Evolutionary conservation across 106 monocot species (phyloP), one percentile per base, ranked within the genome.

Genomic region (Dendrobium chrysotoxum): DNA sequence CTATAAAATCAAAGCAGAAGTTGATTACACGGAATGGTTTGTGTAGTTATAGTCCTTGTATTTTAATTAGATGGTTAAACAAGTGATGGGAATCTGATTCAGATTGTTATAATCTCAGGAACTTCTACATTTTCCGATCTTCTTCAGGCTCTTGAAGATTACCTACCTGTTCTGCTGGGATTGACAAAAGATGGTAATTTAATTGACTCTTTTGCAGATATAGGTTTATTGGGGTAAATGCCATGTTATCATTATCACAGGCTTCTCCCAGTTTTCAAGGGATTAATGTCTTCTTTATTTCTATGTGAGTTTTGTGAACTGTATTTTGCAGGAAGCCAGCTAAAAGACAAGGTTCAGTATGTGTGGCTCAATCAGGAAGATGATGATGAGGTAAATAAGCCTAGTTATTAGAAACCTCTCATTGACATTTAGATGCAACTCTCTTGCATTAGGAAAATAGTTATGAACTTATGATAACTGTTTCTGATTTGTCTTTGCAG

Each of bases 281-380:
- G 41, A 42, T 75, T 42, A 41, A 18, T 15, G 15, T 38, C 50
- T 31, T 71, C 71, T 28, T 71, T 71, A n/a, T 75, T 7, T 4
- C 15, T 50, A 40, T 75, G 21, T 42, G 41, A 42, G 74, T 75
- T 75, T 75, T 20, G 20, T 75, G n/a, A 41, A 42, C n/a, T 57
- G 44, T 53, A 44, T 75, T 72, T 76, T 79, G 38, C 73, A 92
- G 92, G 86, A 39, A 86, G 85, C 66, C 80, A 81, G 20, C 77
- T 88, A 68, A 83, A 78, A 78, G 77, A 89, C 58, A 85, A 81
- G 76, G 85, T 95, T 30, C 72, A 76, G 54, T 95, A 92, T 82
- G 78, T 75, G 25, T 95, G 95, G 95, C 18, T 85, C 68, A 95
- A 95, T 73, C 91, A 92, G 67, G 89, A 85, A 83, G 89, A 90